Percentiles rank a stretch among this genome's conserved stretches.
These are phyloP conservation scores for Trypanosoma cruzi DNA, from an alignment of 208 protist species.

Conservation along the genomic window DNA sequence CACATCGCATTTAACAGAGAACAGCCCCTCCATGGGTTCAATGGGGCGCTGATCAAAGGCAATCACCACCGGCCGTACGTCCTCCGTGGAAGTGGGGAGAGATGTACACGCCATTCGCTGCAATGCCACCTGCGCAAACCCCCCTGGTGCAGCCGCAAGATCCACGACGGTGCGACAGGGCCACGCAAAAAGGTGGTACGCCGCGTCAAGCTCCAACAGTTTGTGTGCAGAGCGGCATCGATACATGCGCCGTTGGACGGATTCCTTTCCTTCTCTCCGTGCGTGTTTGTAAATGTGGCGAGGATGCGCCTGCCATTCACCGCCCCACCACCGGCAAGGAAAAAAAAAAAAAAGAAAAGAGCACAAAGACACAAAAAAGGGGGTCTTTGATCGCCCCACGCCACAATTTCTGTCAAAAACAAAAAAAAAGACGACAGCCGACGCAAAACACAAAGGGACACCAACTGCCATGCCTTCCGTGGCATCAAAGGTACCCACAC, in stretches of 20 bases:
- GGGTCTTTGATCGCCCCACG: too few species aligned
- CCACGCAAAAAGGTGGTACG: constrained; percentile 41
- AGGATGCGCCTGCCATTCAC: too few species aligned
- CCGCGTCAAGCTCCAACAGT: constrained; percentile 58
- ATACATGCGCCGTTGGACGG: constrained; percentile 19
- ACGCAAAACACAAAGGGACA: too few species aligned
- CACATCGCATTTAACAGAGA: constrained; percentile 47
- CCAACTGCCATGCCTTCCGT: too few species aligned
- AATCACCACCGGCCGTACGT: constrained; percentile 41
- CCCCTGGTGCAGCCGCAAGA: constrained; percentile 71
- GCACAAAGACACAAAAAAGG: not conserved
- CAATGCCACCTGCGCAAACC: constrained; percentile 72
- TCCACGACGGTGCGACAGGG: constrained; percentile 52
- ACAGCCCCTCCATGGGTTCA: constrained; percentile 38
- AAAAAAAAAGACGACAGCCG: too few species aligned
- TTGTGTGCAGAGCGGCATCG: constrained; percentile 70
- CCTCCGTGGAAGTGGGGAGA: not conserved
- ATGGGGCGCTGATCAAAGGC: constrained; percentile 64
- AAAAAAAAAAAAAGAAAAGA: constrained; percentile 10
- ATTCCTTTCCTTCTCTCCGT: not conserved
- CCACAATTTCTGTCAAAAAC: too few species aligned
- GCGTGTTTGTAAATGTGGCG: not conserved
- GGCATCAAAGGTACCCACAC: too few species aligned
- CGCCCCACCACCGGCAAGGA: not conserved
- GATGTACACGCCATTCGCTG: constrained; percentile 36